Evolutionary conservation across 2,329 filamentous ascomycete species (phyloP).

Genomic region (Neonectria faginata): DNA sequence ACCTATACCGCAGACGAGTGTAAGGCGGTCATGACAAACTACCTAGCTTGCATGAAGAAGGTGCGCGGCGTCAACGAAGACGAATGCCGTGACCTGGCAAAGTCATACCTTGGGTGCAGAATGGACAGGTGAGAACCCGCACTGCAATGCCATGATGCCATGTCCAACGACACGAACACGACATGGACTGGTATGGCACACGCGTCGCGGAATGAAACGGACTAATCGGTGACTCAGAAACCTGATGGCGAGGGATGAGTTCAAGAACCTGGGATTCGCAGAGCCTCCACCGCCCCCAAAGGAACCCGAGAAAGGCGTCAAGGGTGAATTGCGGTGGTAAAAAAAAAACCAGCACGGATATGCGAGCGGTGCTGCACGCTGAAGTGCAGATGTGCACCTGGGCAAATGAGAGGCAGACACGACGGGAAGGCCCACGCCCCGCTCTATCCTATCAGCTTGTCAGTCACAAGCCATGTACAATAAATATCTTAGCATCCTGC

Average conservation of each 20-base stretch:
- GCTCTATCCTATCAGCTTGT: slow-evolving; percentile 31
- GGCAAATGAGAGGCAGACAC: slow-evolving; percentile 46
- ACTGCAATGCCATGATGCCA: not conserved
- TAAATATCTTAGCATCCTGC: slow-evolving; percentile 19
- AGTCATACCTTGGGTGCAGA: slow-evolving; percentile 87
- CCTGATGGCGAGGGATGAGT: slow-evolving; percentile 94
- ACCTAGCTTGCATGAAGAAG: slow-evolving; percentile 88
- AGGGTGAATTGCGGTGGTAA: slow-evolving; percentile 54
- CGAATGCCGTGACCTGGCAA: slow-evolving; percentile 86
- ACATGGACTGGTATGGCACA: slow-evolving; percentile 4
- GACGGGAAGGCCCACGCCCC: slow-evolving; percentile 35
- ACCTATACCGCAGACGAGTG: slow-evolving; percentile 79
- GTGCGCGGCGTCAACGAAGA: slow-evolving; percentile 86
- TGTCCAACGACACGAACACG: slow-evolving; percentile 26
- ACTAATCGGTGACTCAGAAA: slow-evolving; percentile 68
- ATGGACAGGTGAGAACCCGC: slow-evolving; percentile 83
- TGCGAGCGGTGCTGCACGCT: not conserved
- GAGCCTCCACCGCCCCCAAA: slow-evolving; percentile 43
- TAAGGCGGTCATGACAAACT: slow-evolving; percentile 86
- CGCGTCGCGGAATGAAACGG: slow-evolving; percentile 30
- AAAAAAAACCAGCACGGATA: slow-evolving; percentile 16
- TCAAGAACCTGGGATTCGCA: slow-evolving; percentile 89
- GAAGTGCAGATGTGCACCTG: slow-evolving; percentile 5
- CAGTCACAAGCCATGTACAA: slow-evolving; percentile 20
- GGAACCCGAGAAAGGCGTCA: slow-evolving; percentile 50